phyloP scores from a whole-genome alignment of 495 filamentous ascomycete species.

The Penicillium subrubescens region DNA sequence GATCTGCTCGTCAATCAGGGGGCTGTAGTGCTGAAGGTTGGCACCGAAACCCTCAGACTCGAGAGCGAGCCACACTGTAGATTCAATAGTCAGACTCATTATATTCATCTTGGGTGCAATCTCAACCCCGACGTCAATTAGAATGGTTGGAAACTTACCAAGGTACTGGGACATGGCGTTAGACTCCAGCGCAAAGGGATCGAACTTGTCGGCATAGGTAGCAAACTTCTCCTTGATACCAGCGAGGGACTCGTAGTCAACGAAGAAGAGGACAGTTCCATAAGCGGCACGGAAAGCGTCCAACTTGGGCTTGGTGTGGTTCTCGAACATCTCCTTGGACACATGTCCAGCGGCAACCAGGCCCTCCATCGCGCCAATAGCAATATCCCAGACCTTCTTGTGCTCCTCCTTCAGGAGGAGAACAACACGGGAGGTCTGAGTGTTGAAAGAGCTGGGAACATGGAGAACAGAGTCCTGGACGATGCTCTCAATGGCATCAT shows the following conservation, averaged over 20 bases:
- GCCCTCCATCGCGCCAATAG: slow-evolving; percentile 44
- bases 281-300: slow-evolving; percentile 47
- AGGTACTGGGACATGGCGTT: slow-evolving; percentile 56
- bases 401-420: slow-evolving; percentile 54
- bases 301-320: slow-evolving; percentile 46
- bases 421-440: slow-evolving; percentile 52
- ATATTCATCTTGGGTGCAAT: not conserved
- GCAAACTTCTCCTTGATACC: slow-evolving; percentile 47
- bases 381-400: slow-evolving; percentile 55
- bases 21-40: slow-evolving; percentile 60
- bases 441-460: slow-evolving; percentile 55
- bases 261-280: slow-evolving; percentile 57
- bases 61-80: slow-evolving; percentile 52
- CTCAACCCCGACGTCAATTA: not conserved
- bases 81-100: slow-evolving; percentile 11
- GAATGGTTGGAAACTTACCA: slow-evolving; percentile 25
- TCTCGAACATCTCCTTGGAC: slow-evolving; percentile 44
- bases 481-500: slow-evolving; percentile 41
- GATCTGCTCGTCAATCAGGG: slow-evolving; percentile 48
- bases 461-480: slow-evolving; percentile 47
- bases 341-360: slow-evolving; percentile 38
- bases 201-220: slow-evolving; percentile 51
- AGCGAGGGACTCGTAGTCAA: slow-evolving; percentile 43
- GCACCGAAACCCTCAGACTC: slow-evolving; percentile 51
- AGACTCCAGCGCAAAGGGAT: slow-evolving; percentile 51